Percentiles rank a stretch among this genome's conserved stretches.
phyloP scores from a whole-genome alignment of 345 rosid species.

The Turritis glabra region DNA sequence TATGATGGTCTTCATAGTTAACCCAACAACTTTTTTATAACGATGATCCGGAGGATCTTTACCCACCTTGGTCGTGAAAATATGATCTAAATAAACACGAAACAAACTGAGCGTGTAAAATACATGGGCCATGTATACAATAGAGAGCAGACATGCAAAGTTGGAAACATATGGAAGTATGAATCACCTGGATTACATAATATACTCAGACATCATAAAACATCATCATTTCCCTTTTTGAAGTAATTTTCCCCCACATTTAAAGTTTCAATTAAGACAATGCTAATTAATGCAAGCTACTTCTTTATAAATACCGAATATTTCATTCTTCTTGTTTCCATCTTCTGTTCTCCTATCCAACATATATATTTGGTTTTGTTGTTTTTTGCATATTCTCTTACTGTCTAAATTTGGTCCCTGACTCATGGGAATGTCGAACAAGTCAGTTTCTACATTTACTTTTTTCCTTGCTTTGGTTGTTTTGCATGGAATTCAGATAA shows the following conservation, averaged over 20 bases:
- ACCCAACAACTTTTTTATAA: neutral
- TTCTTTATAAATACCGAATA: slow-evolving; percentile 25
- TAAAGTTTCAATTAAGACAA: slow-evolving; percentile 8
- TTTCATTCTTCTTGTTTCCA: slow-evolving; percentile 16
- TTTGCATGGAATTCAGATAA: slow-evolving; percentile 20
- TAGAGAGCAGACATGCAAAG: slow-evolving; percentile 31
- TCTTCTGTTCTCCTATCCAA: slow-evolving; percentile 2
- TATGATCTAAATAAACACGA: neutral
- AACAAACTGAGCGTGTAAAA: slow-evolving; percentile 10
- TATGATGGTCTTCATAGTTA: neutral
- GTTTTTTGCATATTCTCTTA: neutral
- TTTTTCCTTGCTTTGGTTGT: slow-evolving; percentile 29
- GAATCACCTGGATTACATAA: slow-evolving; percentile 41
- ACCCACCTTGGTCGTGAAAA: neutral
- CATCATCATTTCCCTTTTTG: slow-evolving; percentile 39
- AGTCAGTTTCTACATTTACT: slow-evolving; percentile 1
- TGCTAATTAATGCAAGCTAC: neutral
- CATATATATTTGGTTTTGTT: neutral
- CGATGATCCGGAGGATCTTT: neutral
- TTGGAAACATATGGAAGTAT: slow-evolving; percentile 42
- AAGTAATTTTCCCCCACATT: slow-evolving; percentile 24
- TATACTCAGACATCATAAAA: slow-evolving; percentile 36
- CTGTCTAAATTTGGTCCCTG: neutral
- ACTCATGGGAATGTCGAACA: slow-evolving; percentile 23
- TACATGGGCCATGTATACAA: slow-evolving; percentile 40